Base-by-base conservation (phyloP, 2,329 filamentous ascomycete species). In the Penicillium sp. region DNA sequence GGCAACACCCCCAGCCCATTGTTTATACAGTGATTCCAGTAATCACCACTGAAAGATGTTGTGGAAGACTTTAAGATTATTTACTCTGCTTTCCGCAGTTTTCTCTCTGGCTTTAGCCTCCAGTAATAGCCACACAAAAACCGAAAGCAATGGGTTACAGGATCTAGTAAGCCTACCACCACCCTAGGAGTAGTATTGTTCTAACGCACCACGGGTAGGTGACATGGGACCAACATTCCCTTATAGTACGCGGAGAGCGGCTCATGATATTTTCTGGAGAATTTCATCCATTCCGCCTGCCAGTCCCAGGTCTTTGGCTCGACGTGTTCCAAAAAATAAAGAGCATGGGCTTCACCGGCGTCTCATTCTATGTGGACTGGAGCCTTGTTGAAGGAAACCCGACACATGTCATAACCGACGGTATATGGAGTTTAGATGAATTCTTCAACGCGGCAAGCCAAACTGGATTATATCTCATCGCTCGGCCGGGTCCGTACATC, bases 251-350 rank as follows among this genome's bases (percentile, higher is more conserved):
- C 52, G 88, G 88, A 12, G 83, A 91, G 66, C 82, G 88, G 2
- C 76, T 89, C 31, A 83, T 90, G 65, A 80, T 91, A 43, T 90
- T 87, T 70, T 86, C 83, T 15, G 89, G 86, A 15, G 89, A 91
- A 66, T 83, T 91, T 8, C 89, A 91, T 66, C 87, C 88, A 0
- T 91, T 81, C 68, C 75, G 79, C 54, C 74, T 87, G 0, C 85
- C 86, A 0, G 84, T 87, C 1, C 81, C 84, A 1, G 76, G 77
- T 48, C 77, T 88, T 4, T 86, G 87, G 78, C 78, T 89, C 2
- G 90, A 93, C 61, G 71, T 93, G 1, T 89, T 94, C 64, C 87
- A 93, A 67, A 94, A 94, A 73, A 85, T 93, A 69, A 91, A 88
- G 72, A 86, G 89, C 0, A 76, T 91, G 10, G 90, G 90, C 0